These are phyloP conservation scores for Mrakia hoshinonis DNA, from an alignment of 768 basidiomycete species.

Conservation along the genomic window DNA sequence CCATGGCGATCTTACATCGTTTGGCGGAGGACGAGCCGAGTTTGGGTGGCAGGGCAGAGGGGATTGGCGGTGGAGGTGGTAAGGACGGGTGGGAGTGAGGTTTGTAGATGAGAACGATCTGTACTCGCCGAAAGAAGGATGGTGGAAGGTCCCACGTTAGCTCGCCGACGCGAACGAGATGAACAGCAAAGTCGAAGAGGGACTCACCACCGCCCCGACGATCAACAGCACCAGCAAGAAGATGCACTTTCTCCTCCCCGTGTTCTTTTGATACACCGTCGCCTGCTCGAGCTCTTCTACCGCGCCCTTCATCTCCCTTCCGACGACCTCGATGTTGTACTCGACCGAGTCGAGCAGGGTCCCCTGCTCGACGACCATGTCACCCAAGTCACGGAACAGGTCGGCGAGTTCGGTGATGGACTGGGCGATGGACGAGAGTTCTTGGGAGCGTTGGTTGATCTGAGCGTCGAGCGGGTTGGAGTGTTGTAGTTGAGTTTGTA, in stretches of 20 bases:
- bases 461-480: conserved; percentile 38
- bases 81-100: conserved; percentile 46
- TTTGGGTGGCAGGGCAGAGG: neutral
- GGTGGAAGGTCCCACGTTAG: neutral
- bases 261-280: conserved; percentile 86
- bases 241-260: conserved; percentile 85
- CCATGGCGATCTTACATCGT: neutral
- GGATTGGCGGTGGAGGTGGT: neutral
- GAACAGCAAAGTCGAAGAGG: neutral
- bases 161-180: neutral
- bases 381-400: conserved; percentile 88
- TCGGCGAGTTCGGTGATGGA: conserved; percentile 86
- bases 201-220: conserved; percentile 57
- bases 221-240: conserved; percentile 84
- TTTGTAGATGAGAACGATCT: conserved; percentile 80
- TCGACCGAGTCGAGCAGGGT: conserved; percentile 93
- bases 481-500: conserved; percentile 37
- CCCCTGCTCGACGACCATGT: conserved; percentile 93
- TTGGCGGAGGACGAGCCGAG: neutral
- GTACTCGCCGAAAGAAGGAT: neutral
- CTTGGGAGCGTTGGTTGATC: conserved; percentile 42
- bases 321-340: conserved; percentile 92
- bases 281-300: conserved; percentile 76
- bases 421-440: conserved; percentile 74
- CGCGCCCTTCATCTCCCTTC: conserved; percentile 68